Evolutionary conservation across 73 alveolate species (phyloP).

Genomic region (Paramecium caudatum): DNA sequence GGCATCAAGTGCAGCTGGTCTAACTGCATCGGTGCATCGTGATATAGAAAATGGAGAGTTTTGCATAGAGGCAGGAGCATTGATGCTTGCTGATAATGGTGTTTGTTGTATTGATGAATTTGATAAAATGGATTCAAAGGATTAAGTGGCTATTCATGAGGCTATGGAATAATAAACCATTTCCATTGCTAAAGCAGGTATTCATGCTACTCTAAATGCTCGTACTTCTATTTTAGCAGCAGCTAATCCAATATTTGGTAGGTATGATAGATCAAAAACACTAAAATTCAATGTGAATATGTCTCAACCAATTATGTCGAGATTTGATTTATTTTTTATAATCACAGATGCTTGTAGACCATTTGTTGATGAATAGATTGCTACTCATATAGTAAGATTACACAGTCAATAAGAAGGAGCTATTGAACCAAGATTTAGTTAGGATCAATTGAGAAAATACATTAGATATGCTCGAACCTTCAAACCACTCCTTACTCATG

Average conservation of each 20-base stretch:
- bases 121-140: slow-evolving; percentile 99
- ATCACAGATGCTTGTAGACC: slow-evolving; percentile 61
- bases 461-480: slow-evolving; percentile 83
- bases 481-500: slow-evolving; percentile 96
- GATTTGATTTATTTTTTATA: slow-evolving; percentile 86
- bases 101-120: slow-evolving; percentile 99
- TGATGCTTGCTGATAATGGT: slow-evolving; percentile 99
- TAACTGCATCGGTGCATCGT: slow-evolving; percentile 95
- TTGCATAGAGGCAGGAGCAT: slow-evolving; percentile 99
- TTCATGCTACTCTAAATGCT: slow-evolving; percentile 95
- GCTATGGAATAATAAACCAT: slow-evolving; percentile 99
- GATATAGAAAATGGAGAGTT: slow-evolving; percentile 98
- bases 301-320: slow-evolving; percentile 99
- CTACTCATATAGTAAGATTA: slow-evolving; percentile 45
- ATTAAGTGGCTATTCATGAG: slow-evolving; percentile 99
- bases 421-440: slow-evolving; percentile 53
- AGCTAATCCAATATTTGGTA: slow-evolving; percentile 97
- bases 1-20: slow-evolving; percentile 99
- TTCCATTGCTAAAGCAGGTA: slow-evolving; percentile 99
- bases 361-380: slow-evolving; percentile 34
- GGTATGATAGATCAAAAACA: slow-evolving; percentile 95
- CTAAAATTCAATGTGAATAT: slow-evolving; percentile 96
- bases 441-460: slow-evolving; percentile 36
- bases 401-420: slow-evolving; percentile 56
- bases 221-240: slow-evolving; percentile 99